A percentile compares a stretch with the other conserved stretches of the same genome.
Conservation (phyloP, 345 rosid species). For the Linum tenue region DNA sequence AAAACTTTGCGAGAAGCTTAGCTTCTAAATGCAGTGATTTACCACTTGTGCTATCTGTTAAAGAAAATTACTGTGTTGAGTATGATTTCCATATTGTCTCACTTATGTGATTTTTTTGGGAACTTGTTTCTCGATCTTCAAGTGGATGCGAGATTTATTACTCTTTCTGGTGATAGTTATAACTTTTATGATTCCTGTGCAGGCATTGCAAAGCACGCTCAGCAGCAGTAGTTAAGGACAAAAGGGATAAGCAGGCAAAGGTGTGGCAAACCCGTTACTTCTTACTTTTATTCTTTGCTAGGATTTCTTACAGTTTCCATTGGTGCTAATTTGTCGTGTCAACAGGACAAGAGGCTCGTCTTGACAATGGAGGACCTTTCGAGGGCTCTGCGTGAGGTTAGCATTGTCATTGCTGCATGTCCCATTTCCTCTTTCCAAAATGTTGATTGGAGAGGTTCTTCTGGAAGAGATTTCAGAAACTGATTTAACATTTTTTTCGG, state of each 20-base stretch:
- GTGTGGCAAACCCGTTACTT: slow-evolving; percentile 19
- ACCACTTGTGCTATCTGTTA: too few species aligned
- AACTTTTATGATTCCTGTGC: slow-evolving; percentile 4
- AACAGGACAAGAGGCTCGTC: slow-evolving; percentile 79
- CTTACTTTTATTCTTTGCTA: not conserved
- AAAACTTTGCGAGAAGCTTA: not conserved
- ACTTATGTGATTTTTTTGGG: not conserved
- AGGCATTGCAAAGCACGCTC: slow-evolving; percentile 97
- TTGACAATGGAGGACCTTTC: slow-evolving; percentile 93
- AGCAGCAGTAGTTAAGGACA: slow-evolving; percentile 75
- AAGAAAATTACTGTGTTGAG: too few species aligned
- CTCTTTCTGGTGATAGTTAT: too few species aligned
- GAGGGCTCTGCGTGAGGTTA: slow-evolving; percentile 79
- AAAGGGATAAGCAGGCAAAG: slow-evolving; percentile 89
- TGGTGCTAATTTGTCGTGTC: slow-evolving; percentile 14
- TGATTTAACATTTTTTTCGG: not conserved
- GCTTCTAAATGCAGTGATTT: not conserved
- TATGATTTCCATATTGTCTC: not conserved
- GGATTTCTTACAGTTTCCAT: not conserved
- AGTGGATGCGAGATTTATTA: not conserved
- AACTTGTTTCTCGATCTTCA: not conserved
- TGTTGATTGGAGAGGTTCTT: not conserved
- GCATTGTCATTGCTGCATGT: slow-evolving; percentile 2
- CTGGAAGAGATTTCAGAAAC: not conserved
- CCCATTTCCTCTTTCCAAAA: not conserved